Conservation (phyloP, 208 protist species). For the Entamoeba histolytica region DNA sequence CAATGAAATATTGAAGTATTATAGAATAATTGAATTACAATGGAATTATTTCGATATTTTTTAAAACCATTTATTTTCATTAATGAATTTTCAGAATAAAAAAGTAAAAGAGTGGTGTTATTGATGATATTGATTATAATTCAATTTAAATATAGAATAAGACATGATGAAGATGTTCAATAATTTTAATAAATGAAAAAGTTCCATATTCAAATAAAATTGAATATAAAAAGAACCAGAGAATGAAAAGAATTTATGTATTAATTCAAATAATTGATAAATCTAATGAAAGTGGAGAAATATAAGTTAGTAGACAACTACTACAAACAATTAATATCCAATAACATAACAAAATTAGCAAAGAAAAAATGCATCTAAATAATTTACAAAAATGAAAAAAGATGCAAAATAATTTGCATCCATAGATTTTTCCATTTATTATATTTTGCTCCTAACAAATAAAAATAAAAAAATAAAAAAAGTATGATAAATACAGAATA, state of each 20-base stretch:
- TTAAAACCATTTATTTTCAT: neutral
- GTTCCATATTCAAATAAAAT: neutral
- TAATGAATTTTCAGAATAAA: neutral
- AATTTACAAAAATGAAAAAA: no score
- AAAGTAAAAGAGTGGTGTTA: neutral
- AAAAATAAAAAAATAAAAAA: no score
- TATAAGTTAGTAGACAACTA: neutral
- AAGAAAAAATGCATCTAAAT: neutral
- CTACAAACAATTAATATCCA: neutral
- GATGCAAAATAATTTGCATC: no score
- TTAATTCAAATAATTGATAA: neutral
- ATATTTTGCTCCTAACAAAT: no score
- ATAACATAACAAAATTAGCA: neutral
- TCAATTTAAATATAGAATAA: neutral
- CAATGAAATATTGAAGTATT: neutral
- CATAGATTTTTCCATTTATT: no score
- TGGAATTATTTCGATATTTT: neutral
- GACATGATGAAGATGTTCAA: neutral
- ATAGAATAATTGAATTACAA: neutral
- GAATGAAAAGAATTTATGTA: neutral
- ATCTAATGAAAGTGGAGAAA: neutral
- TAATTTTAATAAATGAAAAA: neutral
- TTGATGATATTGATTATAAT: neutral
- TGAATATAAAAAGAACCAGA: neutral
- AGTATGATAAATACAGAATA: no score